Percentiles rank a stretch among this genome's conserved stretches.
Evolutionary conservation across 345 rosid genomes (phyloP).

Genomic region (Eutrema japonicum): DNA sequence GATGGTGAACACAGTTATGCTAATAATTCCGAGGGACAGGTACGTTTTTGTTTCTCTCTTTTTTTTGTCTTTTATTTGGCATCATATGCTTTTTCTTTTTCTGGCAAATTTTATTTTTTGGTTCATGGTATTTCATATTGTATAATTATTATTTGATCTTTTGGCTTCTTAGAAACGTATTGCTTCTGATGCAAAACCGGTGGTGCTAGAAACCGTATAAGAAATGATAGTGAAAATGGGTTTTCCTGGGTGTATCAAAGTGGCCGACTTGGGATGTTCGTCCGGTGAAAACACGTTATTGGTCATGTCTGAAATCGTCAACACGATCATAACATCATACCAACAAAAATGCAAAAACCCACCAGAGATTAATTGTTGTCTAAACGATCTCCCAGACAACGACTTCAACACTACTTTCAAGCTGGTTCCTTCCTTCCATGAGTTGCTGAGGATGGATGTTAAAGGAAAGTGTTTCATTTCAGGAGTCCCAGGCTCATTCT

Average conservation of each 20-base stretch:
- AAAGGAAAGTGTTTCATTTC: constrained; percentile 32
- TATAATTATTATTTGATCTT: background rate
- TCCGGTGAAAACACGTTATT: constrained; percentile 47
- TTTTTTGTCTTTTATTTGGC: background rate
- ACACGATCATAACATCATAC: background rate
- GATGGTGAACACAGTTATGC: constrained; percentile 24
- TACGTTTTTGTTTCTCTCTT: background rate
- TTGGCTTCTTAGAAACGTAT: background rate
- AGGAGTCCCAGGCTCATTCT: constrained; percentile 46
- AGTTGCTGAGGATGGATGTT: background rate
- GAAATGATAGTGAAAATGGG: background rate
- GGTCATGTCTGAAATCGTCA: constrained; percentile 26
- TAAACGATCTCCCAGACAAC: constrained; percentile 40
- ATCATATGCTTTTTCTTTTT: background rate
- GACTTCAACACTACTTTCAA: constrained; percentile 45
- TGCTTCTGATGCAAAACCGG: background rate
- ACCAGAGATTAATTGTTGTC: constrained; percentile 33
- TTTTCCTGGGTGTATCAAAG: constrained; percentile 19
- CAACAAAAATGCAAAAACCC: background rate
- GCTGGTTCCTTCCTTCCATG: background rate
- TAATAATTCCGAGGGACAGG: constrained; percentile 14
- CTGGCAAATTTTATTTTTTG: background rate
- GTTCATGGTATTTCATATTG: background rate
- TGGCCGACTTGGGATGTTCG: constrained; percentile 55
- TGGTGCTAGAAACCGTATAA: background rate